Conservation (phyloP, 169 alveolate species). For the Besnoitia besnoiti region DNA sequence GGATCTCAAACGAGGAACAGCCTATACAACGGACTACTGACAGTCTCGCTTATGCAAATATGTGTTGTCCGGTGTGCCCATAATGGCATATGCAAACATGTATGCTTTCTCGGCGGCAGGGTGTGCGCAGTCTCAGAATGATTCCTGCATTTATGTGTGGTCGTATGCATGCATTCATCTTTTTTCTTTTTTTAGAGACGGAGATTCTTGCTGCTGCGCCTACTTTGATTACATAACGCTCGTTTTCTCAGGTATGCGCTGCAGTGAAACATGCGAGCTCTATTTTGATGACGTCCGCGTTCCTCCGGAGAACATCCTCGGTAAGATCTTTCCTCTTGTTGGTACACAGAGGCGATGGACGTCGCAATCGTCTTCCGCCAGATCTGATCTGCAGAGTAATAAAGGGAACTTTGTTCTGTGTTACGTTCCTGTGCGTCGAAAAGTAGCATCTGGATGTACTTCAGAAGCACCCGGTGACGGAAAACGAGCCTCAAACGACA, state of each 20-base stretch:
- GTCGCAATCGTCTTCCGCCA: not conserved
- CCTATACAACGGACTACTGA: too few species aligned
- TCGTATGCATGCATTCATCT: not conserved
- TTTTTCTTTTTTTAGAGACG: not conserved
- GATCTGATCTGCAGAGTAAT: too few species aligned
- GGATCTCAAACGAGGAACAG: too few species aligned
- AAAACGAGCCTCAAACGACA: too few species aligned
- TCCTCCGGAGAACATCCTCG: conserved; percentile 82
- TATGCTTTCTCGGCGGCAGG: not conserved
- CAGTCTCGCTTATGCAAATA: too few species aligned
- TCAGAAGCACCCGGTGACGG: too few species aligned
- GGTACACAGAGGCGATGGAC: not conserved
- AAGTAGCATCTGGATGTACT: too few species aligned
- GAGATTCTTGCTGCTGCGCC: not conserved
- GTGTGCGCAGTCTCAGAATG: too few species aligned
- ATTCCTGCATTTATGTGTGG: not conserved
- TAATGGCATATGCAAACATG: not conserved
- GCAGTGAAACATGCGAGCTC: conserved; percentile 84
- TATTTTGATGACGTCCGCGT: conserved; percentile 82
- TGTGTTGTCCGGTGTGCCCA: too few species aligned
- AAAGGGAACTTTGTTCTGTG: too few species aligned
- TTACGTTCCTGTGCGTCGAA: too few species aligned
- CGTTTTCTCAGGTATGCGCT: conserved; percentile 77
- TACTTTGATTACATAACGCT: not conserved
- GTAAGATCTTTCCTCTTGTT: conserved; percentile 44